A percentile compares a stretch with the other conserved stretches of the same genome.
Conservation (phyloP, 306 rosid genomes). For the Prinsepia uniflora region DNA sequence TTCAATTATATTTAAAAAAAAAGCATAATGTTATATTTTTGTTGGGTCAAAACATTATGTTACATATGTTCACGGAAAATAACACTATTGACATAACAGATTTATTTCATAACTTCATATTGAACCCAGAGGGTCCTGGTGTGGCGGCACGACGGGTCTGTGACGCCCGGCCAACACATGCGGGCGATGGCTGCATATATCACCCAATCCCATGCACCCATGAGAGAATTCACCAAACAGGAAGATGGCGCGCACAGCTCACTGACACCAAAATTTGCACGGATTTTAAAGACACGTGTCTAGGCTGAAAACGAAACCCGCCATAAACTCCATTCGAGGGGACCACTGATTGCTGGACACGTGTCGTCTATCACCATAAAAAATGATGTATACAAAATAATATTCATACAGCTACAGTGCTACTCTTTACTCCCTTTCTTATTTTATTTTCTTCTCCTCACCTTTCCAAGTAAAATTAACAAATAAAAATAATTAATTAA, state of each 20-base stretch:
- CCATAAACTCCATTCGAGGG: constrained; percentile 23
- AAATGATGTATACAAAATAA: background rate
- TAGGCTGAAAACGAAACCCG: constrained; percentile 12
- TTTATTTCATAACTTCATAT: background rate
- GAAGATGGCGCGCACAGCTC: background rate
- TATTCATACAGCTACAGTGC: constrained; percentile 2
- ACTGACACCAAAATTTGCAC: background rate
- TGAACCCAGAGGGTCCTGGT: background rate
- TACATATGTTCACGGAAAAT: background rate
- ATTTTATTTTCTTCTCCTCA: background rate
- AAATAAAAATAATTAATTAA: background rate
- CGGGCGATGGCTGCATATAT: background rate
- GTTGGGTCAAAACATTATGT: too few relatives aligned
- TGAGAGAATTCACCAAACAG: background rate
- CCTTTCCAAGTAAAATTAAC: background rate
- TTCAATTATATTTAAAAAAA: too few relatives aligned
- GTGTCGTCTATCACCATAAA: constrained; percentile 13
- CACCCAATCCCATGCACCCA: background rate
- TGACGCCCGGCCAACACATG: background rate
- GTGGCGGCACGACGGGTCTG: constrained; percentile 3
- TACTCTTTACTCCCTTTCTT: background rate
- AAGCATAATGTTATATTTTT: background rate
- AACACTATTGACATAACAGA: background rate
- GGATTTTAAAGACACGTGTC: constrained; percentile 37
- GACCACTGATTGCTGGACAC: constrained; percentile 39